Base-by-base conservation (phyloP, 768 basidiomycete species). In the Xerocomellus dryophilus region DNA sequence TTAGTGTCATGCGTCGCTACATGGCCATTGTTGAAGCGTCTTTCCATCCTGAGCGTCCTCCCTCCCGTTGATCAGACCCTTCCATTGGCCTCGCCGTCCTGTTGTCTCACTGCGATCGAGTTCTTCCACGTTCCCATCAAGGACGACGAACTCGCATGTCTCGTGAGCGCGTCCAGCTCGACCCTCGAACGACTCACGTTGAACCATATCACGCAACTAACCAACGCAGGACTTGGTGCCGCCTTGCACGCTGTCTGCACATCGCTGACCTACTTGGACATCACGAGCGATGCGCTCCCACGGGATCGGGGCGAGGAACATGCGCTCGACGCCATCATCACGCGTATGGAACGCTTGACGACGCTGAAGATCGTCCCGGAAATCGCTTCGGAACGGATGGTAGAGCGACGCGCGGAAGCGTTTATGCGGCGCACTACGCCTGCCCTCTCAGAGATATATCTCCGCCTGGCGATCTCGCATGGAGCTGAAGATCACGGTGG, bases 131-230 rank as follows among this genome's bases (percentile, higher is more conserved):
- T 43, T 20, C 25, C 39, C 2, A 23, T 60, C 40, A 21, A n/a
- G 29, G 54, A 60, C 36, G 58, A 60, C 12, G 60, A 61, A 20
- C 44, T 61, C n/a, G 7, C 25, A 10, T 49, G 29, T 21, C 21
- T 60, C 18, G 42, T 51, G 34, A 53, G 47, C n/a, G 23, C 50
- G 7, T 51, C 58, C 3, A 29, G 48, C 17, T 18, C 40, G 10
- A 52, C 50, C 27, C 48, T 61, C n/a, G 31, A 50, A 23, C 59
- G 18, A 14, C 44, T 61, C 23, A 51, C 39, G 14, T 20, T 61
- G 2, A 7, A 31, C 29, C 9, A 9, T 6, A n/a, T 51, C 31
- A 21, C 31, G 5, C 4, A 20, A 7, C 11, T 56, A 23, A 56
- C 54, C 29, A 53, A 56, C 18, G 54, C 40, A 1, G 58, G 54